A percentile compares a stretch with the other conserved stretches of the same genome.
Conservation (phyloP, 352 stramenopile genomes). For the Elongisporangium prolatum region DNA sequence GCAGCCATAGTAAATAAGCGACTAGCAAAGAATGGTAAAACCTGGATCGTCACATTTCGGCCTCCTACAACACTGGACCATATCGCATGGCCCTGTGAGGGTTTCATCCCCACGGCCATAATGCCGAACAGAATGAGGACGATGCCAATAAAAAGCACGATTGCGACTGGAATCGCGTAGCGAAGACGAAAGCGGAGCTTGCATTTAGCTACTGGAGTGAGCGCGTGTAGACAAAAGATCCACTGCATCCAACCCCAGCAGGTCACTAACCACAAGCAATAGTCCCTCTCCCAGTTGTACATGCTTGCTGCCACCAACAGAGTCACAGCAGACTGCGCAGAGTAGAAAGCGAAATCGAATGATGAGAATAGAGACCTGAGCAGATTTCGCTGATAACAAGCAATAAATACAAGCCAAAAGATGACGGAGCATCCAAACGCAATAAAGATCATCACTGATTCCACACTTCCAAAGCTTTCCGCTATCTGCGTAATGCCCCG, state of each 20-base stretch:
- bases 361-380: conserved; percentile 4
- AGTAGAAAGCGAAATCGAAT: conserved; percentile 7
- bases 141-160: conserved; percentile 13
- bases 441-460: no score
- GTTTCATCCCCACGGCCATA: conserved; percentile 2
- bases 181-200: conserved; percentile 18
- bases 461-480: no score
- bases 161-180: conserved; percentile 12
- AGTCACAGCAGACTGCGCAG: background rate
- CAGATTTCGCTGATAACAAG: background rate
- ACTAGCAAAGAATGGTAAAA: conserved; percentile 13
- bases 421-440: background rate
- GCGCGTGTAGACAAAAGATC: conserved; percentile 14
- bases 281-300: conserved; percentile 11
- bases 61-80: background rate
- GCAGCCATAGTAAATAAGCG: conserved; percentile 10
- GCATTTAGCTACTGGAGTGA: conserved; percentile 15
- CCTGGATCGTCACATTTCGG: conserved; percentile 3
- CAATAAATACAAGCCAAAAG: conserved; percentile 6
- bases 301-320: conserved; percentile 1
- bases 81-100: background rate
- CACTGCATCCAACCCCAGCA: conserved; percentile 7
- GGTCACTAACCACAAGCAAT: background rate
- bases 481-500: no score
- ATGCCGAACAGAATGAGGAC: conserved; percentile 4